Base-by-base conservation (phyloP, 345 rosid genomes). In the Eucalyptus erythrocorys region DNA sequence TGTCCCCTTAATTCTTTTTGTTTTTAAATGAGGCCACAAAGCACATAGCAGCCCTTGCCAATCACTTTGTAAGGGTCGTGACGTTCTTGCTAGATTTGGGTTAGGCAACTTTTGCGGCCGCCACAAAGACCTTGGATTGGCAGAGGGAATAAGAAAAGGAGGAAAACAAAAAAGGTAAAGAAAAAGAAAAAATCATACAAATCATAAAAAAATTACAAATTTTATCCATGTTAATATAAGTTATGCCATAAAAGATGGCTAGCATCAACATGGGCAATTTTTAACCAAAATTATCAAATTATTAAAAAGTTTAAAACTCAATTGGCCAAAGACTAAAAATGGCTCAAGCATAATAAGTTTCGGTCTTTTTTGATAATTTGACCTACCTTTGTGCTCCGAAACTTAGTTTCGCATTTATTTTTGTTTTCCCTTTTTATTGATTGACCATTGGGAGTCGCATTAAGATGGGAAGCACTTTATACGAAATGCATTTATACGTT, bases 261-360 rank as follows among this genome's bases (percentile, higher is more conserved):
- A 1, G 24, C 4, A 0, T 51, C 0, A 7, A 10, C 1, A 1
- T 40, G 2, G 3, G 0, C 1, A 2, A 40, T 40, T 37, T 71
- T 3, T 3, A 0, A 22, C 5, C 0, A 40, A 76, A 76, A 76
- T 76, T 19, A 6, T 21, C 0, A 76, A 37, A 76, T 76, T 2
- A 2, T 40, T 13, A 40, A 76, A 76, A 76, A 2, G 0, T 21
- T 76, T 21, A 71, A 8, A 3, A 34, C 0, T 9, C 10, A 71
- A 71, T 34, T 51, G 57, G 8, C 26, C 10, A 51, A 19, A 51
- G 12, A 66, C 1, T 4, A 37, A 32, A n/a, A 16, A 8, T 17
- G 2, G 4, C 13, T 32, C 4, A 68, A 17, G 5, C 16, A 2
- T 13, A n/a, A 14, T 16, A 68, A 0, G 3, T 68, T 68, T 32